Conservation (phyloP, 176 grass and related monocot genomes). For the Oryza glaberrima region DNA sequence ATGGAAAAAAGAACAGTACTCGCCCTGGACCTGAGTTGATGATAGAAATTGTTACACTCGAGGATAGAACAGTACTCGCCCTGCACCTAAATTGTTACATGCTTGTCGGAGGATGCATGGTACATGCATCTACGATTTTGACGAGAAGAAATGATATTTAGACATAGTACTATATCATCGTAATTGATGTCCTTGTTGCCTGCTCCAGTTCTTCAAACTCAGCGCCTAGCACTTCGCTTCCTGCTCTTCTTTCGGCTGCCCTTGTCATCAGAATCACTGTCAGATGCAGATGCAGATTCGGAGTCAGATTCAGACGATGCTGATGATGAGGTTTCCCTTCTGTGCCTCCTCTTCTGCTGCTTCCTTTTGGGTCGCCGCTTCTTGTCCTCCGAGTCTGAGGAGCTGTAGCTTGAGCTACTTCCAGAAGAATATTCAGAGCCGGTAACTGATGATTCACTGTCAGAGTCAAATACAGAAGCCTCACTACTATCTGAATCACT, state of each 20-base stretch:
- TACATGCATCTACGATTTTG: background rate
- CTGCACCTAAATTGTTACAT: background rate
- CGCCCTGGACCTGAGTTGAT: background rate
- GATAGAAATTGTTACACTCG: no score
- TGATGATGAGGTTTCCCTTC: slow-evolving; percentile 14
- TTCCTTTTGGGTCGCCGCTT: slow-evolving; percentile 49
- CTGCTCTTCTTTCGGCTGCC: slow-evolving; percentile 56
- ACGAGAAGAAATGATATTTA: slow-evolving; percentile 11
- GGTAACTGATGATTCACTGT: slow-evolving; percentile 55
- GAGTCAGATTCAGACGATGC: background rate
- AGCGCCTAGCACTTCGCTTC: slow-evolving; percentile 34
- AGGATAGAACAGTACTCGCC: no score
- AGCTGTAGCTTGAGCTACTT: slow-evolving; percentile 74
- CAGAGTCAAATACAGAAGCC: slow-evolving; percentile 70
- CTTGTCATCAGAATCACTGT: slow-evolving; percentile 73
- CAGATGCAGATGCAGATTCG: slow-evolving; percentile 35
- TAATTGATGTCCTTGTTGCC: slow-evolving; percentile 20
- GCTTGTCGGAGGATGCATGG: background rate
- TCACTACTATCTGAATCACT: slow-evolving; percentile 73
- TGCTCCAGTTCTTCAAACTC: slow-evolving; percentile 18
- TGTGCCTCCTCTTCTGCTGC: slow-evolving; percentile 23
- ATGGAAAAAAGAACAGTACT: background rate
- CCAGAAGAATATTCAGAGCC: slow-evolving; percentile 63
- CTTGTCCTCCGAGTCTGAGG: slow-evolving; percentile 41
- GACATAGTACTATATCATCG: background rate